A percentile compares a stretch with the other conserved stretches of the same genome.
phyloP scores from a whole-genome alignment of 2,329 filamentous ascomycete species.

The Paraconiothyrium sp. region DNA sequence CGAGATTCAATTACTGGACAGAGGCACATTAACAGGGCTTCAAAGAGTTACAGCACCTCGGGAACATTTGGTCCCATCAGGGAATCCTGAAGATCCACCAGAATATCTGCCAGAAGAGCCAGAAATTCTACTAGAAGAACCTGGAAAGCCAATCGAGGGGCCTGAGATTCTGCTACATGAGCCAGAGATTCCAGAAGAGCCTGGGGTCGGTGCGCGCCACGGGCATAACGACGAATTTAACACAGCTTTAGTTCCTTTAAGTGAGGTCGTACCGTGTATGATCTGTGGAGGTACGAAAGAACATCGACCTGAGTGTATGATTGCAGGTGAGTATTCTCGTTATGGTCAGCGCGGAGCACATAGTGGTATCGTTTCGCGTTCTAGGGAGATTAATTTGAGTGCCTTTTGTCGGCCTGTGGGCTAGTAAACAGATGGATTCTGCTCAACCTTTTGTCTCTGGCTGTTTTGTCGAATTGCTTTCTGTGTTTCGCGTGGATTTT shows the following conservation, averaged over 20 bases:
- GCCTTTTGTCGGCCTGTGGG: background rate
- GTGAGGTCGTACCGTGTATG: constrained; percentile 33
- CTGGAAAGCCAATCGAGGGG: too few relatives aligned
- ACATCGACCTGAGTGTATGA: constrained; percentile 29
- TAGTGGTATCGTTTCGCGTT: background rate
- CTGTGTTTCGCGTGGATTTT: background rate
- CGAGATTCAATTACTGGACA: background rate
- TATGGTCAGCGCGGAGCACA: too few relatives aligned
- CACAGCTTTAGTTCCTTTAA: constrained; percentile 9
- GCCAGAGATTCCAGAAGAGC: background rate
- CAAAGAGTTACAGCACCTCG: background rate
- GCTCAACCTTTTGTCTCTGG: background rate
- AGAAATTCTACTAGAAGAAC: too few relatives aligned
- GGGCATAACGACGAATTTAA: constrained; percentile 1
- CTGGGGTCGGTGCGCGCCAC: background rate
- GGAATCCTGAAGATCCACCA: too few relatives aligned
- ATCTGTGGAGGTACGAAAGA: constrained; percentile 30
- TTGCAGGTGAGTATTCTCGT: constrained; percentile 30
- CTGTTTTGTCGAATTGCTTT: background rate
- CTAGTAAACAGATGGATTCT: background rate
- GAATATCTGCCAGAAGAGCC: too few relatives aligned
- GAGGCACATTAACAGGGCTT: background rate
- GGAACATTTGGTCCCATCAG: background rate
- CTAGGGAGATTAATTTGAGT: background rate
- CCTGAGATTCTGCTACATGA: too few relatives aligned